Percentiles rank a stretch among this genome's conserved stretches.
phyloP scores from a whole-genome alignment of 192 early-diverging fungal genomes.

The Gigaspora rosea region DNA sequence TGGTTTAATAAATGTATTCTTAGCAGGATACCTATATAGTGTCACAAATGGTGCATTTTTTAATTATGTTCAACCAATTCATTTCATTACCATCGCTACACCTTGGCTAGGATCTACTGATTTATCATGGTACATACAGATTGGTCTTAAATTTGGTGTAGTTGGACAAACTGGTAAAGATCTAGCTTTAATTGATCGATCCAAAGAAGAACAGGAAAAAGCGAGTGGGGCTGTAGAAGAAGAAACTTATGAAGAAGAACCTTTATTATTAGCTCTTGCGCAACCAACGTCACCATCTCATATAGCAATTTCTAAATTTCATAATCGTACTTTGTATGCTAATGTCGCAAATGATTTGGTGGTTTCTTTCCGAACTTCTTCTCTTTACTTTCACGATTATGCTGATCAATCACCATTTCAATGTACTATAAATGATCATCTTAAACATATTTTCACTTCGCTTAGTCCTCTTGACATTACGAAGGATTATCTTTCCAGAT shows the following conservation, averaged over 20 bases:
- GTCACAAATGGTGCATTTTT: conserved; percentile 50
- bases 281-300: conserved; percentile 41
- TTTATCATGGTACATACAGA: conserved; percentile 41
- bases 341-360: conserved; percentile 53
- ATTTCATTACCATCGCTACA: conserved; percentile 52
- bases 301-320: conserved; percentile 38
- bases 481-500: conserved; percentile 30
- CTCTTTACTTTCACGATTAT: conserved; percentile 32
- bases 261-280: conserved; percentile 45
- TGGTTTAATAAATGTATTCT: conserved; percentile 49
- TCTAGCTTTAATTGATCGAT: conserved; percentile 30
- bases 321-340: conserved; percentile 45
- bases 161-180: conserved; percentile 56
- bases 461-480: conserved; percentile 30
- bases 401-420: conserved; percentile 34
- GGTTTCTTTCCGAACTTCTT: conserved; percentile 42
- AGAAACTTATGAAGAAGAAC: conserved; percentile 34
- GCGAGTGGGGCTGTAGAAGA: conserved; percentile 14
- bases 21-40: conserved; percentile 44
- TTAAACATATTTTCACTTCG: conserved; percentile 22
- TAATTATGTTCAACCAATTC: conserved; percentile 37
- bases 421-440: conserved; percentile 28
- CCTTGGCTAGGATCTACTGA: conserved; percentile 48
- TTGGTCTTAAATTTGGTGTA: conserved; percentile 37
- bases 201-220: background rate